Evolutionary conservation across 2,329 filamentous ascomycete genomes (phyloP).

Genomic region (Penicillium nordicum): DNA sequence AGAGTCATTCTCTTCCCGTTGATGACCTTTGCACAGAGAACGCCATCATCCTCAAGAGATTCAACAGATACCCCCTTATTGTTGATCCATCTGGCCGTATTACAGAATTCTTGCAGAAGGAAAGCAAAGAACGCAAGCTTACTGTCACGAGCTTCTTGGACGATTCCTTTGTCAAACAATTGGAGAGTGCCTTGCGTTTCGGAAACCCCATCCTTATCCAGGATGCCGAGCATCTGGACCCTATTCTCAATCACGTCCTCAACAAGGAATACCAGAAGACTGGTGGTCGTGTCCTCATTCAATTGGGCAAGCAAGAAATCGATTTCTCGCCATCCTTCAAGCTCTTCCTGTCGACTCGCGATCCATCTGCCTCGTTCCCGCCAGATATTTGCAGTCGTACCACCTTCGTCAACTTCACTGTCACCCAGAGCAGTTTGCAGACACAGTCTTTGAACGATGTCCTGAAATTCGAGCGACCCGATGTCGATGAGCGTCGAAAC

Average conservation of each 20-base stretch:
- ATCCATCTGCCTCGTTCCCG: slow-evolving; percentile 92
- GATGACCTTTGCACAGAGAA: slow-evolving; percentile 99
- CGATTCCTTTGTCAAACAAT: slow-evolving; percentile 94
- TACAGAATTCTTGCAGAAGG: slow-evolving; percentile 90
- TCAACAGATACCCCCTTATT: slow-evolving; percentile 97
- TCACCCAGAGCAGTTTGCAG: slow-evolving; percentile 97
- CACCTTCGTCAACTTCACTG: slow-evolving; percentile 98
- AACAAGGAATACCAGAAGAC: slow-evolving; percentile 99
- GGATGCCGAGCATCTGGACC: slow-evolving; percentile 94
- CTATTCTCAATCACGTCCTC: slow-evolving; percentile 94
- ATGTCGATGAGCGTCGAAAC: slow-evolving; percentile 91
- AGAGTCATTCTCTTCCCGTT: slow-evolving; percentile 86
- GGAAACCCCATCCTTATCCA: slow-evolving; percentile 98
- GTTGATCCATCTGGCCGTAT: slow-evolving; percentile 95
- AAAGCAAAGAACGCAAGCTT: slow-evolving; percentile 87
- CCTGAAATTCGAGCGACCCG: slow-evolving; percentile 92
- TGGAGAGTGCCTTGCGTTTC: slow-evolving; percentile 94
- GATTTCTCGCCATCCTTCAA: slow-evolving; percentile 97
- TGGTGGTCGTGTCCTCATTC: slow-evolving; percentile 93
- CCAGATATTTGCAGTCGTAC: slow-evolving; percentile 97
- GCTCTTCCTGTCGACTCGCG: slow-evolving; percentile 89
- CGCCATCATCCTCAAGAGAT: slow-evolving; percentile 92
- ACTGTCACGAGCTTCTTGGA: slow-evolving; percentile 98
- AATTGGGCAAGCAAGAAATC: slow-evolving; percentile 97
- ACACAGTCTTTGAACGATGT: slow-evolving; percentile 97